These are phyloP conservation scores for Malassezia furfur DNA, from an alignment of 1,284 basidiomycete genomes.

Conservation along the genomic window DNA sequence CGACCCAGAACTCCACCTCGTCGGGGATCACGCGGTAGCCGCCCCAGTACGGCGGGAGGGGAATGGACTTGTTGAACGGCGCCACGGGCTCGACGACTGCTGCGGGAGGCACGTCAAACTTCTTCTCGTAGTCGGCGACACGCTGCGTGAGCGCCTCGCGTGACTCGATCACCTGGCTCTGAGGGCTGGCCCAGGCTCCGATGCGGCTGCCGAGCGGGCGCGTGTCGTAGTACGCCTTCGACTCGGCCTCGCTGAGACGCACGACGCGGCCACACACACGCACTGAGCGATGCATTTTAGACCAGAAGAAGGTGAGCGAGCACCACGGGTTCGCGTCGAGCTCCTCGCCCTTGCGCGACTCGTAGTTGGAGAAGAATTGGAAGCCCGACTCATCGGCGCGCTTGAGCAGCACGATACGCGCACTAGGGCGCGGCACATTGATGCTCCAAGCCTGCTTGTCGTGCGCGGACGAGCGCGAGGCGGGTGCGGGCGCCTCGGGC, in stretches of 20 bases:
- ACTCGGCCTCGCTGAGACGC: constrained; percentile 62
- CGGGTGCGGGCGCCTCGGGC: constrained; percentile 9
- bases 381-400: constrained; percentile 61
- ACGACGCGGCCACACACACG: constrained; percentile 77
- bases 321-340: constrained; percentile 60
- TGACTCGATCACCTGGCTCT: constrained; percentile 68
- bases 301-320: constrained; percentile 83
- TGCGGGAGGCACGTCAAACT: constrained; percentile 55
- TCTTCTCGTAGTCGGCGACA: constrained; percentile 57
- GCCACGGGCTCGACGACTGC: constrained; percentile 20
- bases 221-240: constrained; percentile 70
- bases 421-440: constrained; percentile 56
- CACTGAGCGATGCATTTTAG: constrained; percentile 69
- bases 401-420: constrained; percentile 83
- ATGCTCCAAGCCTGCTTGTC: constrained; percentile 7
- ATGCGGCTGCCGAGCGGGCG: constrained; percentile 74
- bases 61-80: constrained; percentile 52
- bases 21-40: constrained; percentile 85
- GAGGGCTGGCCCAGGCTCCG: constrained; percentile 85
- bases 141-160: constrained; percentile 57
- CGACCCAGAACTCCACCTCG: constrained; percentile 55
- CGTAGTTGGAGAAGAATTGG: constrained; percentile 93
- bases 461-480: not conserved
- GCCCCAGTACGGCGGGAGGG: constrained; percentile 87
- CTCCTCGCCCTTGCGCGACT: constrained; percentile 78